A percentile compares a stretch with the other conserved stretches of the same genome.
These are phyloP conservation scores for Bacidia gigantensis DNA, from an alignment of 495 filamentous ascomycete species.

Conservation along the genomic window DNA sequence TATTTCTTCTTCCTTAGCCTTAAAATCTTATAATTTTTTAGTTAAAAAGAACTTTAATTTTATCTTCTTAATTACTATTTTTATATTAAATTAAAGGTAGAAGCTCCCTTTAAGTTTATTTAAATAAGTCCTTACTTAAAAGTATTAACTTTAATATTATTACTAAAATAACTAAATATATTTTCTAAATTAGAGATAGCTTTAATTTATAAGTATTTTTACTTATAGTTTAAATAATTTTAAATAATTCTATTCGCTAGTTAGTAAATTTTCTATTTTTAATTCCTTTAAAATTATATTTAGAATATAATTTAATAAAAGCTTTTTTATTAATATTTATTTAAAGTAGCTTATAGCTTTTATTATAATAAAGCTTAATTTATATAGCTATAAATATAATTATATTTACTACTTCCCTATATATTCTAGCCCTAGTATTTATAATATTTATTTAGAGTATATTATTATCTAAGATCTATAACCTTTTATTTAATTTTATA, in stretches of 20 bases:
- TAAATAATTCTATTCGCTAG: not conserved
- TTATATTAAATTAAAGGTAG: not conserved
- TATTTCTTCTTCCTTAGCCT: not conserved
- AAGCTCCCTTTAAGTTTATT: not conserved
- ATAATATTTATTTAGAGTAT: not conserved
- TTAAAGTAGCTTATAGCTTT: not conserved
- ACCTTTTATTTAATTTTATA: not conserved
- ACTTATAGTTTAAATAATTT: not conserved
- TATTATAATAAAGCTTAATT: not conserved
- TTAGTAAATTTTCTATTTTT: not conserved
- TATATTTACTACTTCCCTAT: slow-evolving; percentile 5
- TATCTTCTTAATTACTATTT: not conserved
- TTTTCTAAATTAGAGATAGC: not conserved
- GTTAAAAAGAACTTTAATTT: not conserved
- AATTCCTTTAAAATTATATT: not conserved
- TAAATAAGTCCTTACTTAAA: not conserved
- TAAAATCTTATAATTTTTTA: not conserved
- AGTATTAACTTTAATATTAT: not conserved
- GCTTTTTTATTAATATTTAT: not conserved
- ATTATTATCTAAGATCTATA: not conserved
- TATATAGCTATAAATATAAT: not conserved
- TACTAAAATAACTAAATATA: not conserved
- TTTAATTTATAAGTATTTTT: not conserved
- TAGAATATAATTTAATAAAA: not conserved
- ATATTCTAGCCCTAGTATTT: not conserved